Evolutionary conservation across 140 eudicot genomes (phyloP), one percentile per base, ranked within the genome.

Genomic region (Flaveria floridana): DNA sequence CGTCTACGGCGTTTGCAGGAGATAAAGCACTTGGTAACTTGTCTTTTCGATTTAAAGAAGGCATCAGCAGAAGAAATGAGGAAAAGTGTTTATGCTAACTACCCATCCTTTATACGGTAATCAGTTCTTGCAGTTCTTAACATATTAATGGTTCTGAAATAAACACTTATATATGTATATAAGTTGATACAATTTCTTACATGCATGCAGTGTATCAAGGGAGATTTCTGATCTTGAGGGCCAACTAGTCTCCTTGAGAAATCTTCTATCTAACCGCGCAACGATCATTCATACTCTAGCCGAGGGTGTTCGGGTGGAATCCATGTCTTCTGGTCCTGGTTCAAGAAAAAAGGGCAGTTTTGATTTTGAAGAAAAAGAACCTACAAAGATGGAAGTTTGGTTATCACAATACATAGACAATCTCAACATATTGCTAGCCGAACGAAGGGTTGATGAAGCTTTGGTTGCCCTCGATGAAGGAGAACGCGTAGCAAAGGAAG

Each of bases 51-150:
- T 68, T 73, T 92, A 52, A 87, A 86, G 91, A 89, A 89, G 70
- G 96, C 92, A 15, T 92, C 97, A 8, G 96, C 97, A 14, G 97
- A 92, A 86, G 96, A 92, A 79, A 92, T 92, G 97, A 92, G 98
- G 15, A 92, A 82, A 79, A 92, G 95, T 75, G 96, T 92, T 7
- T 92, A 92, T 83, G 98, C 98, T 66, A 92, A 92, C 73, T 92
- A 92, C 80, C 55, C 96, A 21, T 84, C 98, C 51, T 92, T 92
- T 69, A 89, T 92, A 46, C 87, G 96, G 98, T 89, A 61, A 69
- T 78, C n/a, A 65, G 47, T 14, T 7, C 0, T 18, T 7, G 14
- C 14, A 44, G 13, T 44, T 44, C 14, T 44, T 7, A 44, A 44
- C 50, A 1, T 44, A 7, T 44, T 44, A 9, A 8, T 44, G 50